phyloP scores from a whole-genome alignment of 345 rosid genomes.

The Geranium brycei region DNA sequence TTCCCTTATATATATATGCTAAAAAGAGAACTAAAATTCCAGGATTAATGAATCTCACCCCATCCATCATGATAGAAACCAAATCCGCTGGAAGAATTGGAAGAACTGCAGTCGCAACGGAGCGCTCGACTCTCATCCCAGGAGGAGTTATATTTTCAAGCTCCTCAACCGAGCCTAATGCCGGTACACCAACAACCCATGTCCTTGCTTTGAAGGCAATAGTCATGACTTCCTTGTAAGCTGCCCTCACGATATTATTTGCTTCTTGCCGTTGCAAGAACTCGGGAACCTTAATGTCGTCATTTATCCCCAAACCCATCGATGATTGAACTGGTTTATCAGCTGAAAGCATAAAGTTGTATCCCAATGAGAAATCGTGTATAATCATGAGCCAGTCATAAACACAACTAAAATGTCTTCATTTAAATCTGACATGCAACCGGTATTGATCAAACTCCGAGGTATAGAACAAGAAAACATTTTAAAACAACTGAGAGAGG shows the following conservation, averaged over 20 bases:
- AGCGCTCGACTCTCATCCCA: not conserved
- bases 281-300: no score
- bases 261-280: not conserved
- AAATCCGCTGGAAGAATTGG: not conserved
- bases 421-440: no score
- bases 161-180: not conserved
- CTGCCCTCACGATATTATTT: not conserved
- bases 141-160: not conserved
- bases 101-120: not conserved
- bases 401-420: no score
- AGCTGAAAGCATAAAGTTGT: no score
- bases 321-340: no score
- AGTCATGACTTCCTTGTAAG: not conserved
- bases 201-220: not conserved
- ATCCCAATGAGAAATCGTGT: no score
- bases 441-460: no score
- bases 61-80: not conserved
- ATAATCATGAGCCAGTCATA: no score
- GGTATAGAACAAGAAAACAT: no score
- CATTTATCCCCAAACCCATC: no score
- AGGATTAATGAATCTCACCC: slow-evolving; percentile 1
- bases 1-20: no score
- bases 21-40: not conserved
- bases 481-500: no score
- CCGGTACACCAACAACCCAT: slow-evolving; percentile 1